Evolutionary conservation across 2,329 filamentous ascomycete species (phyloP).

Genomic region (Fusarium transvaalense): DNA sequence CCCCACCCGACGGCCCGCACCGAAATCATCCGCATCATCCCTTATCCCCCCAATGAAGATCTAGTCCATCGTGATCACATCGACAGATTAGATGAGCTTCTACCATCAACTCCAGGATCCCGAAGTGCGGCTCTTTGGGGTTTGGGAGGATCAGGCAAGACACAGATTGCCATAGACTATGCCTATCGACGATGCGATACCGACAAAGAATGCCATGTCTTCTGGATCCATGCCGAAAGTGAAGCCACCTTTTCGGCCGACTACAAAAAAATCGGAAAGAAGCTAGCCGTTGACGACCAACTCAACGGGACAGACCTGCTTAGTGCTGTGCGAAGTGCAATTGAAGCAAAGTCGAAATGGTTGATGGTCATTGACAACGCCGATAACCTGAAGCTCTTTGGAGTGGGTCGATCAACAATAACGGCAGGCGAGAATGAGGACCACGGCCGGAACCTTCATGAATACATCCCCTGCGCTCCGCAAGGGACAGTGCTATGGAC

Average conservation of each 20-base stretch:
- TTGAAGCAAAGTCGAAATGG: constrained; percentile 17
- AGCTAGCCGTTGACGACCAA: constrained; percentile 38
- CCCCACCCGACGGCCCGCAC: constrained; percentile 9
- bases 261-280: constrained; percentile 49
- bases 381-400: constrained; percentile 11
- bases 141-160: constrained; percentile 51
- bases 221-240: constrained; percentile 54
- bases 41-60: constrained; percentile 46
- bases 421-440: background rate
- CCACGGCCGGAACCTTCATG: rapidly evolving
- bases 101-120: constrained; percentile 27
- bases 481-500: background rate
- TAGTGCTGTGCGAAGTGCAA: background rate
- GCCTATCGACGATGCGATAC: constrained; percentile 45
- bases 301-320: constrained; percentile 43
- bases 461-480: background rate
- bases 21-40: constrained; percentile 30
- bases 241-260: constrained; percentile 48
- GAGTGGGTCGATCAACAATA: background rate
- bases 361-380: constrained; percentile 24
- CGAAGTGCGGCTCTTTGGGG: constrained; percentile 46
- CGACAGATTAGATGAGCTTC: constrained; percentile 32
- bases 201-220: constrained; percentile 47
- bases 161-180: constrained; percentile 53
- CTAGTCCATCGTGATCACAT: constrained; percentile 40